These are phyloP conservation scores for Pseudogymnoascus sp. DNA, from an alignment of 2,329 filamentous ascomycete genomes.

Conservation along the genomic window DNA sequence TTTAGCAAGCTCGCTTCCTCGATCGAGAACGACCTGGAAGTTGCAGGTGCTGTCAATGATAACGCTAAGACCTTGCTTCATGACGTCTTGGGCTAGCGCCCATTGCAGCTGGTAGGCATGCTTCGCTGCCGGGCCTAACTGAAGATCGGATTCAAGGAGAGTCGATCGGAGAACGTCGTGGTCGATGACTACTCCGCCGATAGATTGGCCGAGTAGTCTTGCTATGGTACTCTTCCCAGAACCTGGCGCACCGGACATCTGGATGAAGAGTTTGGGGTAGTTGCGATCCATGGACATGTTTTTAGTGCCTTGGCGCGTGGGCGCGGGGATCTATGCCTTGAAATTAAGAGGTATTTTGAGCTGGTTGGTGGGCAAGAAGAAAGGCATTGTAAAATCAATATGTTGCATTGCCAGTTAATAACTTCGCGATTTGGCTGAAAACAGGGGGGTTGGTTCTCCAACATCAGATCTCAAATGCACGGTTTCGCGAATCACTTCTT, in stretches of 20 bases:
- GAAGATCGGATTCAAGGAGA: constrained; percentile 24
- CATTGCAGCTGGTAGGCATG: constrained; percentile 30
- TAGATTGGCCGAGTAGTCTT: constrained; percentile 20
- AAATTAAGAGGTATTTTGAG: not conserved
- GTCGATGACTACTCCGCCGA: constrained; percentile 29
- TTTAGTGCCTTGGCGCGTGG: not conserved
- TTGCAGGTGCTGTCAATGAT: constrained; percentile 34
- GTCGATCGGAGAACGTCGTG: constrained; percentile 31
- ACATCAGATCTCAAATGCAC: not conserved
- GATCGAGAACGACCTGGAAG: constrained; percentile 26
- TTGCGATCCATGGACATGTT: not conserved
- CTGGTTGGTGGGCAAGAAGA: not conserved
- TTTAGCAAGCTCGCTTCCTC: constrained; percentile 25
- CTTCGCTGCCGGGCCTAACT: constrained; percentile 27
- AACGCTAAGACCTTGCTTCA: constrained; percentile 29
- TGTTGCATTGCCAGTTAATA: not conserved
- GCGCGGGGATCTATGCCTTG: not conserved
- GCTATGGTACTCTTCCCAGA: constrained; percentile 33
- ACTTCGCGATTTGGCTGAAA: not conserved
- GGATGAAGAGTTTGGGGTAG: constrained; percentile 18
- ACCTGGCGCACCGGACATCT: constrained; percentile 34
- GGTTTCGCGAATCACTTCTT: not conserved
- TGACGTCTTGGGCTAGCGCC: constrained; percentile 28
- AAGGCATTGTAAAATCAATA: not conserved
- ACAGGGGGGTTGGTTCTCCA: not conserved